Conservation (phyloP, 768 basidiomycete species). For the Mycena epipterygia region DNA sequence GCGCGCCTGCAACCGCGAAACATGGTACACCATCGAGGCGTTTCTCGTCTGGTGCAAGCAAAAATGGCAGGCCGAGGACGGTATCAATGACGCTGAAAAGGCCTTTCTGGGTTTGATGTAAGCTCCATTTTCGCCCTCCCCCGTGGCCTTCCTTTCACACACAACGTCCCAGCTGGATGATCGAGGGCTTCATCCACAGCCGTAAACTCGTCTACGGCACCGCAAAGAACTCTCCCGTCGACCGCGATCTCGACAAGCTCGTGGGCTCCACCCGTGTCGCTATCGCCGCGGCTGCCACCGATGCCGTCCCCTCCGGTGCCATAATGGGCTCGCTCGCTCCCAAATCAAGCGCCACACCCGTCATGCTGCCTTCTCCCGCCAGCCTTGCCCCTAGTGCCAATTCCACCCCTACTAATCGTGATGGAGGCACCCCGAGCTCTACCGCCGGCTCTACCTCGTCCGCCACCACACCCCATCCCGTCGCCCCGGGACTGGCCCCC, state of each 20-base stretch:
- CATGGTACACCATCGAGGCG: slow-evolving; percentile 78
- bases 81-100: slow-evolving; percentile 64
- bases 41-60: slow-evolving; percentile 81
- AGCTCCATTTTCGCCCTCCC: slow-evolving; percentile 50
- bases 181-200: slow-evolving; percentile 79
- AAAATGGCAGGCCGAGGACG: slow-evolving; percentile 72
- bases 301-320: slow-evolving; percentile 46
- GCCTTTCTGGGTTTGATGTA: slow-evolving; percentile 88
- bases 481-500: slow-evolving; percentile 45
- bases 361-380: slow-evolving; percentile 86
- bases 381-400: slow-evolving; percentile 81
- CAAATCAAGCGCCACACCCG: slow-evolving; percentile 66
- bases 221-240: slow-evolving; percentile 51
- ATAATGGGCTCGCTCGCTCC: slow-evolving; percentile 43
- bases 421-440: slow-evolving; percentile 66
- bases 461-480: slow-evolving; percentile 49
- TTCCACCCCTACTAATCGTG: slow-evolving; percentile 79
- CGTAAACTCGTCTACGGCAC: slow-evolving; percentile 62
- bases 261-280: slow-evolving; percentile 51
- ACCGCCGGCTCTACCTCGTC: slow-evolving; percentile 48
- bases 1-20: slow-evolving; percentile 67
- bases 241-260: slow-evolving; percentile 55
- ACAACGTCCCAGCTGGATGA: slow-evolving; percentile 71
- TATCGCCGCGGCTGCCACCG: slow-evolving; percentile 56
- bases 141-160: slow-evolving; percentile 48